phyloP scores from a whole-genome alignment of 139 green algal genomes.

The Chlorella vulgaris region DNA sequence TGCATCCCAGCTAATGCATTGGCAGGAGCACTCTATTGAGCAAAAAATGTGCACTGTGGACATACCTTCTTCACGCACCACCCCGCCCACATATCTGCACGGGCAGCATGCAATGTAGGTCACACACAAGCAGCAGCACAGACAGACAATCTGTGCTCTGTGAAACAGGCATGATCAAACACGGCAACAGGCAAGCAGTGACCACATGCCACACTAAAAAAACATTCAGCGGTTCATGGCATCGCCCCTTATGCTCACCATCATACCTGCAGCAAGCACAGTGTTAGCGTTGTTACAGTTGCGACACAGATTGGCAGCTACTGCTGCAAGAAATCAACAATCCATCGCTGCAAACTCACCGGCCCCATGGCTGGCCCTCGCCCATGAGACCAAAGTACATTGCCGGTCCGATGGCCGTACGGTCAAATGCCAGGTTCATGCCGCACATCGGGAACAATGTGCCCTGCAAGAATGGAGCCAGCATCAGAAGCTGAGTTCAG shows the following conservation, averaged over 20 bases:
- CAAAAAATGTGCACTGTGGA: too few relatives aligned
- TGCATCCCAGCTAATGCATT: too few relatives aligned
- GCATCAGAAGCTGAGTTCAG: too few relatives aligned
- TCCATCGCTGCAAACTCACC: too few relatives aligned
- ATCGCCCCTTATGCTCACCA: neutral
- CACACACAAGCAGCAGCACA: too few relatives aligned
- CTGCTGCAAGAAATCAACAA: too few relatives aligned
- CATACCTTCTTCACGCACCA: slow-evolving; percentile 77
- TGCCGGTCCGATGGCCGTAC: slow-evolving; percentile 87
- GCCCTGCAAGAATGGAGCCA: slow-evolving; percentile 46
- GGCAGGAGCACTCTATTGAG: too few relatives aligned
- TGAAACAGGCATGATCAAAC: too few relatives aligned
- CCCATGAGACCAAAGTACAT: slow-evolving; percentile 99
- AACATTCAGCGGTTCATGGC: neutral
- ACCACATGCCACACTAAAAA: neutral
- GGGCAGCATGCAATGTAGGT: too few relatives aligned
- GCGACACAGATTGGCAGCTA: too few relatives aligned
- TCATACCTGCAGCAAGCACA: neutral
- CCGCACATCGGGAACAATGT: slow-evolving; percentile 97
- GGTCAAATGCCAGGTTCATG: slow-evolving; percentile 97
- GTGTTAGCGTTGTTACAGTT: too few relatives aligned
- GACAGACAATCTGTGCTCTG: too few relatives aligned
- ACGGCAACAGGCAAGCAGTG: neutral
- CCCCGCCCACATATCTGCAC: slow-evolving; percentile 97
- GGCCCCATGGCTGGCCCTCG: slow-evolving; percentile 93